Base-by-base conservation (phyloP, 805 yeast species). In the Saccharomycopsis oosterbeekiorum region DNA sequence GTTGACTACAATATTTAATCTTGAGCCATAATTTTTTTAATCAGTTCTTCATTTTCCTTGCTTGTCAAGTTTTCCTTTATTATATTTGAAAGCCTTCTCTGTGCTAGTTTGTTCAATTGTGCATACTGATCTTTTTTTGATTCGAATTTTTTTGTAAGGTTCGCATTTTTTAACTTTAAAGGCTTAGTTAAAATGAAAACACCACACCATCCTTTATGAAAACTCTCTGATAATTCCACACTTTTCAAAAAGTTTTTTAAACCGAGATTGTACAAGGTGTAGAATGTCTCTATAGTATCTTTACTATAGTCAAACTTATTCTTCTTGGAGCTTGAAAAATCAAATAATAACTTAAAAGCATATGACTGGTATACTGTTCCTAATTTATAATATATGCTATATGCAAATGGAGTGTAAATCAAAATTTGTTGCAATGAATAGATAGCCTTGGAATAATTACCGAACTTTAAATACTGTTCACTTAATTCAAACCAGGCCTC, bases 401-500 rank as follows among this genome's bases (percentile, higher is more conserved):
- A 87, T 1, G 91, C 91, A 63, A 77, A 76, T 1, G 97, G 97
- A 60, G 78, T 79, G 26, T 81, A 77, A 40, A 88, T 68, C 15
- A 92, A 71, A 1, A 88, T 81, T 69, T 93, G 97, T 68, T 88
- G 83, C 34, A 80, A 78, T 60, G 89, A 78, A 69, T 78, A 83
- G 5, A 87, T 78, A 0, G 94, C 85, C 67, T 84, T 84, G 41
- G 82, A 85, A 65, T 80, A 84, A 68, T 84, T 84, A 1, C 91
- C 91, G 9, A 78, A 64, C 14, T 74, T 70, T 26, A 72, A 72
- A 70, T 93, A 93, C n/a, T 80, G 75, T 42, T 83, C 82, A 2
- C 84, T 86, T 60, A 91, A 75, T 71, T 89, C 96, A 56, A 84
- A 78, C 96, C 96, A 90, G 1, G 87, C 75, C 65, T 86, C 84